Conservation (phyloP, 140 eudicot species). For the Cichorium intybus region DNA sequence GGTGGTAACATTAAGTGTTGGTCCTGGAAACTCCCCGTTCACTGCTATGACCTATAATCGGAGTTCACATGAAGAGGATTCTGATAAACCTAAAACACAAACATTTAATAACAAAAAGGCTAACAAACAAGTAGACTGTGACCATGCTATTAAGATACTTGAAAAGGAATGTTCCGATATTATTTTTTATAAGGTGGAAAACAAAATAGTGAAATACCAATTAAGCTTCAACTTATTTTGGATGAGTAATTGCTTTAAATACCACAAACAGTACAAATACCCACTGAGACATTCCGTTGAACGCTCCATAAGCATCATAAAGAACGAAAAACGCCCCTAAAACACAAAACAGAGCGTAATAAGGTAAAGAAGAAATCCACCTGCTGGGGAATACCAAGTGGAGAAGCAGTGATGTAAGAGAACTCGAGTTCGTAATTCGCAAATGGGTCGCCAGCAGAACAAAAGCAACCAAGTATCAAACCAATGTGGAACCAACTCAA, state of each 20-base stretch:
- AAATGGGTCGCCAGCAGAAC: constrained; percentile 58
- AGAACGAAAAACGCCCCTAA: background rate
- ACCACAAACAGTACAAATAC: background rate
- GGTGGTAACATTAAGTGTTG: constrained; percentile 65
- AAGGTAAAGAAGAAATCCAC: constrained; percentile 20
- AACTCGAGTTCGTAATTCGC: constrained; percentile 41
- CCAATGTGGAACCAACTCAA: constrained; percentile 28
- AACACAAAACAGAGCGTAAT: background rate
- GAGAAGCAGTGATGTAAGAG: constrained; percentile 83
- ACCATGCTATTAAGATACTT: background rate
- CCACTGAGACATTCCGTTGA: constrained; percentile 5
- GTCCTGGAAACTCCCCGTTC: constrained; percentile 86
- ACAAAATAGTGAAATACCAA: too few relatives aligned
- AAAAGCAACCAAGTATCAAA: constrained; percentile 30
- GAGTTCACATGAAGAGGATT: background rate
- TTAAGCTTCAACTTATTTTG: background rate
- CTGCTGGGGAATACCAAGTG: constrained; percentile 93
- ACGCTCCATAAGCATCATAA: background rate
- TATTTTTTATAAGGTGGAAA: too few relatives aligned
- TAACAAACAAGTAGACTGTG: background rate
- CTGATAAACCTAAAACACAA: background rate
- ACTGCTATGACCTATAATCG: constrained; percentile 77
- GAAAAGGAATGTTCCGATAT: background rate
- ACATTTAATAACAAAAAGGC: too few relatives aligned
- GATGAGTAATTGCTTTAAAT: background rate